A percentile compares a stretch with the other conserved stretches of the same genome.
phyloP scores from a whole-genome alignment of 306 rosid species.

The Dryas octopetala region DNA sequence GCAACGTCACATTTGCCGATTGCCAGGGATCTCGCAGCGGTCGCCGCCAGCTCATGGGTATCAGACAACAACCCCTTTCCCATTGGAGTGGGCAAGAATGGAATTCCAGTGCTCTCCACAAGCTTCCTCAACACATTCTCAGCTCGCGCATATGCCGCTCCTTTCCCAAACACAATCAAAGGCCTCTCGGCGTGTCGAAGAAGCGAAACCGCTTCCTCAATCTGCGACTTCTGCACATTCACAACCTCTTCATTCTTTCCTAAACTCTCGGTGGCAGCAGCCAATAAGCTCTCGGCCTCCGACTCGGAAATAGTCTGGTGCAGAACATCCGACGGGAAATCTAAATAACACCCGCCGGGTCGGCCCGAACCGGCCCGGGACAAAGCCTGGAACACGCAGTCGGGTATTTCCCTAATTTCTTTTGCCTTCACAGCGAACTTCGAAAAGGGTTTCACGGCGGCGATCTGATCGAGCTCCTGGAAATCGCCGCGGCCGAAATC shows the following conservation, averaged over 20 bases:
- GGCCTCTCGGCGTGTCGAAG: constrained; percentile 73
- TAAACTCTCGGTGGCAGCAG: constrained; percentile 36
- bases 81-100: constrained; percentile 95
- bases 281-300: constrained; percentile 59
- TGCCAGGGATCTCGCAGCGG: constrained; percentile 88
- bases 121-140: constrained; percentile 58
- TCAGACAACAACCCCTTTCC: constrained; percentile 86
- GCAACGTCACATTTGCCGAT: constrained; percentile 94
- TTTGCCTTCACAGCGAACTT: constrained; percentile 67
- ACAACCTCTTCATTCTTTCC: constrained; percentile 5
- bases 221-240: constrained; percentile 24
- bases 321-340: constrained; percentile 80
- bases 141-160: constrained; percentile 81
- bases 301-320: constrained; percentile 57
- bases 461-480: constrained; percentile 89
- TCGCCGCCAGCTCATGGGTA: constrained; percentile 75
- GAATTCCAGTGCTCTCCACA: constrained; percentile 80
- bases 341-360: constrained; percentile 86
- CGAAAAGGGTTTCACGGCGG: constrained; percentile 70
- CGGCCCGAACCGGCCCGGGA: constrained; percentile 49
- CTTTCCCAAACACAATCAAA: constrained; percentile 83
- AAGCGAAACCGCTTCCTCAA: constrained; percentile 53
- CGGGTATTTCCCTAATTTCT: constrained; percentile 59
- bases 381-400: constrained; percentile 55
- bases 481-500: constrained; percentile 92